These are phyloP conservation scores for Parafenestella ontariensis DNA, from an alignment of 2,329 filamentous ascomycete genomes.

Conservation along the genomic window DNA sequence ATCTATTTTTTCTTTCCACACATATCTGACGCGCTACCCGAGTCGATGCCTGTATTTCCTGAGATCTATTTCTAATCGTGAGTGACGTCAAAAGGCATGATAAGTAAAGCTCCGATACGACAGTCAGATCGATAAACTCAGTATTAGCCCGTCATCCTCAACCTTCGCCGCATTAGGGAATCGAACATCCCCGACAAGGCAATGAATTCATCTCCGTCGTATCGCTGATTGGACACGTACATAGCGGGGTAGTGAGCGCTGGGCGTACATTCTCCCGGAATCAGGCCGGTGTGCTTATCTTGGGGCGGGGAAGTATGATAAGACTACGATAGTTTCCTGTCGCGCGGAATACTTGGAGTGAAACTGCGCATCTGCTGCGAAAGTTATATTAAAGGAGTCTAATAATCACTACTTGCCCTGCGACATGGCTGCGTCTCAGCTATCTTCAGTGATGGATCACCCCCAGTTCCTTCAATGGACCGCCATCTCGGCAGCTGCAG, in stretches of 20 bases:
- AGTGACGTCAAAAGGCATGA: no score
- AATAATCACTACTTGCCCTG: background rate
- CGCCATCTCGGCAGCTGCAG: constrained; percentile 5
- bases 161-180: background rate
- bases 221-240: background rate
- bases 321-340: background rate
- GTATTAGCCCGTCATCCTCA: no score
- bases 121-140: no score
- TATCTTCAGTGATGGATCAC: background rate
- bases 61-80: no score
- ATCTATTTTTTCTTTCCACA: no score
- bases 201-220: background rate
- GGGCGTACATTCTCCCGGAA: background rate
- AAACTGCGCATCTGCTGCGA: background rate
- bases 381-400: background rate
- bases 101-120: no score
- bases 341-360: background rate
- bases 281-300: no score
- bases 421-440: background rate
- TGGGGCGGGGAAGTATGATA: background rate
- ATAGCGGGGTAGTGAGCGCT: background rate
- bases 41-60: no score
- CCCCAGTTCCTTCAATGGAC: constrained; percentile 7
- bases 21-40: no score
- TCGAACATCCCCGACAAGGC: background rate